phyloP scores from a whole-genome alignment of 1,284 basidiomycete species.

The Marasmius oreades region DNA sequence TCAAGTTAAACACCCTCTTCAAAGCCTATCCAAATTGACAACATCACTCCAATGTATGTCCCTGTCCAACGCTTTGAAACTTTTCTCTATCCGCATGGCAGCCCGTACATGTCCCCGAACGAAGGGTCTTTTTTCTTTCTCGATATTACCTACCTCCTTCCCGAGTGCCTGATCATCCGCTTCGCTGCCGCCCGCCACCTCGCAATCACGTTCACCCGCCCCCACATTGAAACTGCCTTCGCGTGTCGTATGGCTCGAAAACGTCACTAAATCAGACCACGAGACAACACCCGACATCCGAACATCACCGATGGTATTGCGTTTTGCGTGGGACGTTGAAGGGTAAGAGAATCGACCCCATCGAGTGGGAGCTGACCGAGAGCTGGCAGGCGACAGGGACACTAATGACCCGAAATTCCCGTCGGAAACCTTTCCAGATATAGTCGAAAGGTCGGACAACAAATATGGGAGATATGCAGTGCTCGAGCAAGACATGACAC shows the following conservation, averaged over 20 bases:
- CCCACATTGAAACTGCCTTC: background rate
- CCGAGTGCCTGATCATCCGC: too few species aligned
- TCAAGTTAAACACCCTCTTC: too few species aligned
- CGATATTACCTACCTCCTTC: too few species aligned
- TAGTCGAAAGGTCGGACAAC: background rate
- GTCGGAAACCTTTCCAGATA: background rate
- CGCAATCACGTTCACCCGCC: background rate
- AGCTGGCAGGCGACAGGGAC: background rate
- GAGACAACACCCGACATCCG: slow-evolving; percentile 8
- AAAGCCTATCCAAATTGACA: background rate
- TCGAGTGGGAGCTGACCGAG: background rate
- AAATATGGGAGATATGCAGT: background rate
- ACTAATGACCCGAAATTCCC: background rate
- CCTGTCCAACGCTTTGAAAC: background rate
- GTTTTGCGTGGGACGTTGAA: background rate
- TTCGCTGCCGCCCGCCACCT: background rate
- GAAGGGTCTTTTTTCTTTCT: background rate
- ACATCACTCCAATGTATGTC: background rate
- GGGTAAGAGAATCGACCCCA: background rate
- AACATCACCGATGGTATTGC: too few species aligned
- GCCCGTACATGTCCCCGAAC: background rate
- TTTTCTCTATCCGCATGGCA: background rate
- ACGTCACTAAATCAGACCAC: slow-evolving; percentile 12
- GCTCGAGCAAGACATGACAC: background rate
- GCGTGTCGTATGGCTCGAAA: slow-evolving; percentile 8